Percentiles rank a stretch among this genome's conserved stretches.
Evolutionary conservation across 768 basidiomycete genomes (phyloP).

Genomic region (Russula sp.): DNA sequence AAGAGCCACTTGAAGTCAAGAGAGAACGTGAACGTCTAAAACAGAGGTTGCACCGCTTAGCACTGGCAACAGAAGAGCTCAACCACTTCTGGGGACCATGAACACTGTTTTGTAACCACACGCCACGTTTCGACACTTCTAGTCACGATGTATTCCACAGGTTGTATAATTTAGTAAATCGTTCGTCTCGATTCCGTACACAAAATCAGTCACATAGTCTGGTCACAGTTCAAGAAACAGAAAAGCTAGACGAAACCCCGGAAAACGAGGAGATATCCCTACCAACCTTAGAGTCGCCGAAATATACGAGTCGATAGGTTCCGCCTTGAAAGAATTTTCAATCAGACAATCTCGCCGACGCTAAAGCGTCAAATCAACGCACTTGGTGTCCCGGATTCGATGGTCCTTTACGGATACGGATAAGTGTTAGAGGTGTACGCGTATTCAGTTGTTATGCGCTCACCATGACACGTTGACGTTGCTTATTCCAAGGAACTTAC

Average conservation of each 20-base stretch:
- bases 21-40: neutral
- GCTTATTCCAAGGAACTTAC: conserved; percentile 52
- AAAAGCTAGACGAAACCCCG: conserved; percentile 58
- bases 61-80: conserved; percentile 2
- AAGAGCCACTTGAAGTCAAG: conserved; percentile 2
- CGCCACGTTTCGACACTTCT: neutral
- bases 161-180: neutral
- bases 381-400: conserved; percentile 57
- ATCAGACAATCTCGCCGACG: neutral
- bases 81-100: neutral
- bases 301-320: conserved; percentile 64
- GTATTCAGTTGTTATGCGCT: conserved; percentile 22
- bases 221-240: conserved; percentile 34
- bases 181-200: neutral
- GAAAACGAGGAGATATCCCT: conserved; percentile 60
- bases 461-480: conserved; percentile 64
- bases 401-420: conserved; percentile 40
- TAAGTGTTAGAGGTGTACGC: conserved; percentile 2
- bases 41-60: conserved; percentile 3
- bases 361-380: conserved; percentile 23
- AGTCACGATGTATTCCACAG: too few species aligned
- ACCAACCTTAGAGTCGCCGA: conserved; percentile 69
- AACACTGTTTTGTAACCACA: neutral
- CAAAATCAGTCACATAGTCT: neutral
- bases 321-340: conserved; percentile 40